Evolutionary conservation across 257 asterid species (phyloP).

Genomic region (Penstemon barbatus): DNA sequence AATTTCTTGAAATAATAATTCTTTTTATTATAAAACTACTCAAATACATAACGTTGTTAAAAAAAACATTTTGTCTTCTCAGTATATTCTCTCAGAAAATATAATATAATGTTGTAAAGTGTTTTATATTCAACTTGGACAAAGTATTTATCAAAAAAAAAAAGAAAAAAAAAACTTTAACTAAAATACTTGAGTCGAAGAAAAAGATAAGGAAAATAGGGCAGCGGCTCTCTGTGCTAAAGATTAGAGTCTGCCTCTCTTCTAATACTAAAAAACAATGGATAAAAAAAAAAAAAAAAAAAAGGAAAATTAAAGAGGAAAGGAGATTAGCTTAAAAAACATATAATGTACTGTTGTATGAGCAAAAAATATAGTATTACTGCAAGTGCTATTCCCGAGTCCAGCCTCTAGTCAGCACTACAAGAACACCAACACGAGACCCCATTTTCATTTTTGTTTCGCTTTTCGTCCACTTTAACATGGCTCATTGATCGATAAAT

Average conservation of each 20-base stretch:
- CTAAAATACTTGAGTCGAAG: too few relatives aligned
- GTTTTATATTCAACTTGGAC: too few relatives aligned
- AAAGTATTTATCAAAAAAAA: too few relatives aligned
- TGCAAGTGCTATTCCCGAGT: background rate
- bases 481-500: slow-evolving; percentile 49
- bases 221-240: background rate
- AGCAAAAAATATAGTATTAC: slow-evolving; percentile 20
- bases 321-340: background rate
- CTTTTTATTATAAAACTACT: too few relatives aligned
- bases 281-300: slow-evolving; percentile 3
- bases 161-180: too few relatives aligned
- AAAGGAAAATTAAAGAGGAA: background rate
- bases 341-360: too few relatives aligned
- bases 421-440: slow-evolving; percentile 19
- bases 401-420: slow-evolving; percentile 29
- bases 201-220: background rate
- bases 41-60: too few relatives aligned
- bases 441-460: slow-evolving; percentile 20
- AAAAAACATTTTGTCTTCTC: too few relatives aligned
- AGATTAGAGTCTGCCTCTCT: background rate
- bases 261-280: background rate
- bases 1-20: too few relatives aligned
- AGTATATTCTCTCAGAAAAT: too few relatives aligned
- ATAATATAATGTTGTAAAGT: too few relatives aligned
- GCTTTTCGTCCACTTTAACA: slow-evolving; percentile 27